Evolutionary conservation across 441 rosid species (phyloP), one percentile per base, ranked within the genome.

Genomic region (Cnidoscolus chayamansa): DNA sequence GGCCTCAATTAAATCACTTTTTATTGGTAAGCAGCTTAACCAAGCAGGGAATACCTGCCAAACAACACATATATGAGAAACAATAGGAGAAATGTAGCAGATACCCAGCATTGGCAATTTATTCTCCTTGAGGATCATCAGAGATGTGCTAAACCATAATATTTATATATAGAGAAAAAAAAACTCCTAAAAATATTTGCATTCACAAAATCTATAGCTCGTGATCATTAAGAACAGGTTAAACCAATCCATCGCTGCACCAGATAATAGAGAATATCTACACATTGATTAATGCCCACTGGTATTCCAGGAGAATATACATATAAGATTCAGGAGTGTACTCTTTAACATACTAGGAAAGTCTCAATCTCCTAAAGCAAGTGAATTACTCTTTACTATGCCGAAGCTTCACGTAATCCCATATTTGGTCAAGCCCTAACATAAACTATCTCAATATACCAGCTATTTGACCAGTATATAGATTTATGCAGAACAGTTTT

Each of bases 1-100:
- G 75, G 99, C 99, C 86, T 96, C 99, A 63, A 91, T 90, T 71
- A 91, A 82, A 82, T 96, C 99, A 66, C 91, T 95, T 80, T 85
- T 84, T 61, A 96, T 79, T 4, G 99, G 99, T 79, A 96, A 87
- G 83, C 97, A 90, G 81, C 90, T 91, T 84, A 96, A 86, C 99
- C 99, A 96, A 35, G 99, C 97, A 51, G 97, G 98, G 70, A 96
- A 78, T 65, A 96, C 93, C 99, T 96, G 80, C 68, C 58, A 74
- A 70, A 17, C 9, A 61, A 7, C 16, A 69, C 16, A 54, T 4
- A 37, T 50, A 19, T 17, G 20, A 30, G 30, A 64, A 51, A 25
- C 54, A 47, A 49, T 7, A 35, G 32, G 40, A 67, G 32, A 60
- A 58, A 40, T 6, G 54, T n/a, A n/a, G 32, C 20, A 55, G 20